Percentiles rank a stretch among this genome's conserved stretches.
Conservation (phyloP, 495 filamentous ascomycete species). For the Hypomontagnella monticulosa region DNA sequence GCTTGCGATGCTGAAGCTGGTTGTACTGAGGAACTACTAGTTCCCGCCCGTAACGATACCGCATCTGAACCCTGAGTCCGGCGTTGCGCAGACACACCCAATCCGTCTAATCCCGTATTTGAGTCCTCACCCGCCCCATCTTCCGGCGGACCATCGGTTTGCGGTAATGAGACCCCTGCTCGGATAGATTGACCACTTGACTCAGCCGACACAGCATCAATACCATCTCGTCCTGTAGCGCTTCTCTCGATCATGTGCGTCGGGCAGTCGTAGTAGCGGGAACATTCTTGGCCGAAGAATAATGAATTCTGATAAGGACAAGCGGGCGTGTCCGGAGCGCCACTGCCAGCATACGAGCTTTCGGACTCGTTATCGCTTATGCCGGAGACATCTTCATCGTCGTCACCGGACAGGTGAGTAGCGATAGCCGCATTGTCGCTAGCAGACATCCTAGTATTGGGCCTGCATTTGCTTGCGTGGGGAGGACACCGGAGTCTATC, state of each 20-base stretch:
- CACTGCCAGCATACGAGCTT: slow-evolving; percentile 20
- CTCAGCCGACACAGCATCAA: neutral
- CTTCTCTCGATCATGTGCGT: slow-evolving; percentile 48
- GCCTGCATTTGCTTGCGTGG: slow-evolving; percentile 12
- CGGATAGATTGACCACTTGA: neutral
- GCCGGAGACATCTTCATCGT: neutral
- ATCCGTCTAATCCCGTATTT: neutral
- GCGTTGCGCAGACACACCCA: neutral
- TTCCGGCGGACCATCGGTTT: neutral
- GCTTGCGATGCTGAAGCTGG: neutral
- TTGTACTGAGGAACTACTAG: neutral
- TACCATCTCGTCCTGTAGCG: neutral
- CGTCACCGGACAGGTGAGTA: slow-evolving; percentile 1
- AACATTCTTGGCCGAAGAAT: slow-evolving; percentile 53
- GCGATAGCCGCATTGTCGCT: neutral
- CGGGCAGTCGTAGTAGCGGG: slow-evolving; percentile 57
- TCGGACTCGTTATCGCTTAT: slow-evolving; percentile 30
- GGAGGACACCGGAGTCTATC: neutral
- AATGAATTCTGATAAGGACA: slow-evolving; percentile 49
- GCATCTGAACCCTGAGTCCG: slow-evolving; percentile 2
- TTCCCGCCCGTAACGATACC: neutral
- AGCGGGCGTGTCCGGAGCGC: slow-evolving; percentile 9
- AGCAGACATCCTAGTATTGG: slow-evolving; percentile 27
- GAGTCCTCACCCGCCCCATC: neutral
- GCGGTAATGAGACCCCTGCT: neutral